Evolutionary conservation across 768 basidiomycete species (phyloP), one percentile per base, ranked within the genome.

Genomic region (Macrolepiota dolichaula): DNA sequence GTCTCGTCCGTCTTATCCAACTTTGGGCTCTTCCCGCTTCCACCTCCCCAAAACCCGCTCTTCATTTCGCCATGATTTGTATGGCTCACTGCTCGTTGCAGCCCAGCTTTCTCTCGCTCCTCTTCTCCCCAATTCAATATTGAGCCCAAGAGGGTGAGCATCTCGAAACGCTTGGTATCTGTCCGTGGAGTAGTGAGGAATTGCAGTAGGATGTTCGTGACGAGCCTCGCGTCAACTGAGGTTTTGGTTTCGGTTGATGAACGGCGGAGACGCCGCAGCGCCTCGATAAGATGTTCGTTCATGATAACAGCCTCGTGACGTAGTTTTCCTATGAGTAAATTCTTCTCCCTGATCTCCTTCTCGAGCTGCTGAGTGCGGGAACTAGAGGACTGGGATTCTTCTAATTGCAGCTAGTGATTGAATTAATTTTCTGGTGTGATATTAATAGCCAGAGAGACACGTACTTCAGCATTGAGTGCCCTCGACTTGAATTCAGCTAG

Each of bases 261-360:
- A 65, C 88, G 89, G 50, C 94, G 87, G 53, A 99, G 81, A 24
- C 97, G 88, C 12, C 96, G 92, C n/a, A 99, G 84, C 2, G 97
- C 97, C 73, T 98, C 96, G 68, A 95, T 97, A 11, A 99, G 80
- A 68, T 99, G 97, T 70, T 98, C 97, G 66, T 98, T 98, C 71
- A 96, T 87, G 62, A 98, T 96, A 13, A 99, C 94, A 54, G 91
- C 96, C 83, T 99, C 96, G 67, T 98, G 96, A 51, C 96, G 84
- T 60, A 98, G 80, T 72, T 98, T 98, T 51, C 89, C 91, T n/a
- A 97, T 92, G 12, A 97, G 80, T n/a, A 92, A 76, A 59, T 87
- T 89, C 82, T 99, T 98, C 73, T 98, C 96, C 73, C 94, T 97
- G 51, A 97, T 80, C 67, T 98, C 94, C 70, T 89, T 89, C 72